Base-by-base conservation (phyloP, 495 filamentous ascomycete species). In the Annulohypoxylon bovei region DNA sequence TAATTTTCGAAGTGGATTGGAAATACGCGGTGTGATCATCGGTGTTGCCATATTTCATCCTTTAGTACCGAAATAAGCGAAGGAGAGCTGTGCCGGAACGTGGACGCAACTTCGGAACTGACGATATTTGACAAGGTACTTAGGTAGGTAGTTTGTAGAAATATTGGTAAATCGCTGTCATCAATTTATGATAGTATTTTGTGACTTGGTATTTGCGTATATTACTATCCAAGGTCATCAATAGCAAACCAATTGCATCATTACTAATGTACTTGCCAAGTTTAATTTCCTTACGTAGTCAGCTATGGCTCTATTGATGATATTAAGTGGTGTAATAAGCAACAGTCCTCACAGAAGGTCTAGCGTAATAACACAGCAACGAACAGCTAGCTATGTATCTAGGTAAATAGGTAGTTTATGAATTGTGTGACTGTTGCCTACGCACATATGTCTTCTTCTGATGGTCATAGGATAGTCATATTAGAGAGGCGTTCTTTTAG, bases 341-440 rank as follows among this genome's bases (percentile, higher is more conserved):
- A 56, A 50, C 4, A 23, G 11, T 50, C 1, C 46, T 50, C 23
- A 28, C 23, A 50, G 5, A 35, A 35, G 11, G 11, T 28, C 30
- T 27, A n/a, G 20, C 5, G 7, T 56, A 8, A n/a, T 20, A 39
- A 22, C n/a, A 47, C 12, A 14, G 12, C 27, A 12, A 14, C 12
- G 40, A 44, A 30, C 8, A 47, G 23, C 9, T 42, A 44, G 12
- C 22, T n/a, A n/a, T n/a, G n/a, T n/a, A n/a, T n/a, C n/a, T n/a
- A n/a, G n/a, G n/a, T n/a, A n/a, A n/a, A n/a, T n/a, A n/a, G n/a
- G n/a, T 58, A n/a, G 33, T 25, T 56, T 37, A 39, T 20, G 32
- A 54, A 44, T 14, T 64, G 53, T 63, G 60, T 40, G 44, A 52
- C 33, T 58, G 49, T 57, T 39, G n/a, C 22, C 11, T 39, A 68